phyloP scores from a whole-genome alignment of 2,329 filamentous ascomycete species.

The Uncinocarpus reesii region DNA sequence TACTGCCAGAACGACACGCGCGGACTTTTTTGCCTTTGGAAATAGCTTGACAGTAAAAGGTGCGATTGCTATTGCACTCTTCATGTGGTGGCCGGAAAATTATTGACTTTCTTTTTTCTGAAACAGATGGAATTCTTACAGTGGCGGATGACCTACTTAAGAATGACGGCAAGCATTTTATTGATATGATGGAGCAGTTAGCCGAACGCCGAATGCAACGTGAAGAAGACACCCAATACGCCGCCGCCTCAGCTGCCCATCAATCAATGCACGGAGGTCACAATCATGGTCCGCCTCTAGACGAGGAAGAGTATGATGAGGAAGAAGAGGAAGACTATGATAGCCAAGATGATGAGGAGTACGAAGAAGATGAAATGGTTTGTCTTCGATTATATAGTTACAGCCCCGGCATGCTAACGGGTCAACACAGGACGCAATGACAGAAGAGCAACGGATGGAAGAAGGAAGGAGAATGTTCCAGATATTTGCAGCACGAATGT shows the following conservation, averaged over 20 bases:
- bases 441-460: slow-evolving; percentile 97
- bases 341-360: slow-evolving; percentile 54
- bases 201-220: slow-evolving; percentile 95
- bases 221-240: slow-evolving; percentile 74
- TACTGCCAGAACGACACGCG: slow-evolving; percentile 49
- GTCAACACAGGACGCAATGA: slow-evolving; percentile 71
- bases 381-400: slow-evolving; percentile 15
- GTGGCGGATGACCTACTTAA: slow-evolving; percentile 97
- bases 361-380: slow-evolving; percentile 57
- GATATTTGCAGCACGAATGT: slow-evolving; percentile 98
- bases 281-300: slow-evolving; percentile 61
- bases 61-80: slow-evolving; percentile 29
- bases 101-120: slow-evolving; percentile 17
- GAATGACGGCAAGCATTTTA: slow-evolving; percentile 98
- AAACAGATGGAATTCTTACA: slow-evolving; percentile 80
- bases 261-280: slow-evolving; percentile 57
- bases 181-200: slow-evolving; percentile 99
- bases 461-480: slow-evolving; percentile 98
- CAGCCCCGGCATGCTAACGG: slow-evolving; percentile 25
- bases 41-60: slow-evolving; percentile 93
- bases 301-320: slow-evolving; percentile 63
- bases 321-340: slow-evolving; percentile 64
- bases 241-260: slow-evolving; percentile 50
- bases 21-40: slow-evolving; percentile 95
- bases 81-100: neutral